Evolutionary conservation across 164 flowering plant genomes (phyloP).

Genomic region (Buxus sempervirens): DNA sequence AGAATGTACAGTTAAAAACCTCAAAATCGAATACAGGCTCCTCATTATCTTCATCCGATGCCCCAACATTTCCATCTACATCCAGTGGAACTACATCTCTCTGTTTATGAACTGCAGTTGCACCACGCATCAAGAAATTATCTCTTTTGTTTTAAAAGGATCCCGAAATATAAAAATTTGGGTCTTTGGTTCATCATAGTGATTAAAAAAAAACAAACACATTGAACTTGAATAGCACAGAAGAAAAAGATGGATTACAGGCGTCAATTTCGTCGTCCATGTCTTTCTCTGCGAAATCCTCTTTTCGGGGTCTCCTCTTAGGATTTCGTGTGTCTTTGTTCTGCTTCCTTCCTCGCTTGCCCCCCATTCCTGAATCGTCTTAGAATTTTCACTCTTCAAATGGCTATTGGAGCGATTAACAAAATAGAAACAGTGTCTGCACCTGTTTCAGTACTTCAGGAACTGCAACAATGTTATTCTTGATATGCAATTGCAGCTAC

Average conservation of each 20-base stretch:
- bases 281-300: constrained; percentile 29
- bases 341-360: constrained; percentile 34
- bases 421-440: not conserved
- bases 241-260: constrained; percentile 28
- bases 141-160: not conserved
- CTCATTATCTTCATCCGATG: constrained; percentile 72
- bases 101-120: constrained; percentile 74
- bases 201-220: not conserved
- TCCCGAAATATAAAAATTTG: not conserved
- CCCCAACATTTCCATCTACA: constrained; percentile 42
- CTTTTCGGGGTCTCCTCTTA: constrained; percentile 23
- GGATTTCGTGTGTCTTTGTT: constrained; percentile 26
- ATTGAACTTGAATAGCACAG: not conserved
- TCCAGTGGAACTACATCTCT: constrained; percentile 75
- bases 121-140: constrained; percentile 2
- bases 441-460: not conserved
- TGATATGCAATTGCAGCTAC: too few species aligned
- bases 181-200: not conserved
- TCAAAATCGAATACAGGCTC: constrained; percentile 62
- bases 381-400: not conserved
- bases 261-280: constrained; percentile 77
- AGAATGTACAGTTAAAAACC: constrained; percentile 30
- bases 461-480: not conserved
- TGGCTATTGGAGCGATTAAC: not conserved
- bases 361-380: constrained; percentile 21